Percentiles rank a stretch among this genome's conserved stretches.
Conservation (phyloP, 2,329 filamentous ascomycete genomes). For the Phialemoniopsis sp. region DNA sequence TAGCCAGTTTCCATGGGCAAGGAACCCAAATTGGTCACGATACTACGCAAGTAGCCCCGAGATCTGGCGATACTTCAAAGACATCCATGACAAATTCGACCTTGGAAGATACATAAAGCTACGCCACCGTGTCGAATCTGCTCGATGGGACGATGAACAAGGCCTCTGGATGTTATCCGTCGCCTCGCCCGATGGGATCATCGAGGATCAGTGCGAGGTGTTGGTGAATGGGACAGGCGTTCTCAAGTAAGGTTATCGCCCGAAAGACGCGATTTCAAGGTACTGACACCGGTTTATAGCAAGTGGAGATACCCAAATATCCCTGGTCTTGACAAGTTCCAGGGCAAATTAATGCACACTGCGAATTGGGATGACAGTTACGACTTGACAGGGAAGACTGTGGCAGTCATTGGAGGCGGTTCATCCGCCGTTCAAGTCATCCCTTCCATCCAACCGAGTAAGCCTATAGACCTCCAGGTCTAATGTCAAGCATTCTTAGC, state of each 20-base stretch:
- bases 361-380: slow-evolving; percentile 17
- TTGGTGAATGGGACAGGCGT: slow-evolving; percentile 11
- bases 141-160: slow-evolving; percentile 35
- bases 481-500: too few relatives aligned
- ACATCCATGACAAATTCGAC: slow-evolving; percentile 20
- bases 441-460: slow-evolving; percentile 10
- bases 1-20: slow-evolving; percentile 13
- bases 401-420: slow-evolving; percentile 24
- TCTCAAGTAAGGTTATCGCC: slow-evolving; percentile 7
- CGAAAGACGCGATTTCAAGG: not conserved
- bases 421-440: slow-evolving; percentile 23
- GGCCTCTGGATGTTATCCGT: slow-evolving; percentile 28
- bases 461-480: too few relatives aligned
- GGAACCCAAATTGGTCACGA: slow-evolving; percentile 21
- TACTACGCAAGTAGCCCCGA: slow-evolving; percentile 18
- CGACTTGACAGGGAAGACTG: slow-evolving; percentile 15
- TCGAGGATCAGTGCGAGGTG: slow-evolving; percentile 10
- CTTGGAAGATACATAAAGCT: slow-evolving; percentile 37
- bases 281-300: not conserved
- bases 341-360: slow-evolving; percentile 20
- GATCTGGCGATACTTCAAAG: slow-evolving; percentile 23
- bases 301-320: slow-evolving; percentile 18
- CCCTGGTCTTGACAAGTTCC: slow-evolving; percentile 23
- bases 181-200: slow-evolving; percentile 12
- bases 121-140: slow-evolving; percentile 33